Percentiles rank a stretch among this genome's conserved stretches.
Evolutionary conservation across 1,284 basidiomycete genomes (phyloP).

Genomic region (Cutaneotrichosporon cavernicola): DNA sequence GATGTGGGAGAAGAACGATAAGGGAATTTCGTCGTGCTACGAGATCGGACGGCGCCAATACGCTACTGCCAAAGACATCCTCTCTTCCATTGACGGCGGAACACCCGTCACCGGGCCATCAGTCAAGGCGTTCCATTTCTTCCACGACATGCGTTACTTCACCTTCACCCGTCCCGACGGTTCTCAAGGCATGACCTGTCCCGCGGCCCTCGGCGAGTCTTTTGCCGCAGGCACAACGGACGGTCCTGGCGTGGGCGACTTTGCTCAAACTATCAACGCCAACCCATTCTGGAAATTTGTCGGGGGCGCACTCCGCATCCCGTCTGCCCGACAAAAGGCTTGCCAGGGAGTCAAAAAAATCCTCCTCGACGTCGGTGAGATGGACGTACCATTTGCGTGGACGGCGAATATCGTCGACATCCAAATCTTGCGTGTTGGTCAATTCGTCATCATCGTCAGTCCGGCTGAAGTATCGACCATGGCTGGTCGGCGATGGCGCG

Average conservation of each 20-base stretch:
- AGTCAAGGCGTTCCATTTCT: constrained; percentile 22
- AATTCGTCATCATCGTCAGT: constrained; percentile 22
- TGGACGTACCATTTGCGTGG: constrained; percentile 21
- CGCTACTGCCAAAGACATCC: neutral
- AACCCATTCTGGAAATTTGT: constrained; percentile 24
- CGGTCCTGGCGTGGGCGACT: constrained; percentile 20
- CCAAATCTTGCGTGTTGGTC: constrained; percentile 21
- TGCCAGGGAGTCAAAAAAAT: constrained; percentile 24
- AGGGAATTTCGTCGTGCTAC: constrained; percentile 7
- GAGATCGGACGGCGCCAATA: constrained; percentile 19
- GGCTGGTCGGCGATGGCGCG: constrained; percentile 20
- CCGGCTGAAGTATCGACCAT: constrained; percentile 23
- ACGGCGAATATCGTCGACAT: constrained; percentile 20
- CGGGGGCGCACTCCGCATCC: neutral
- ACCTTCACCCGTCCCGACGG: constrained; percentile 15
- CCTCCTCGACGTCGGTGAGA: constrained; percentile 23
- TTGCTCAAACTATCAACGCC: constrained; percentile 11
- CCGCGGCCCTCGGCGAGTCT: constrained; percentile 18
- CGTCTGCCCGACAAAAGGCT: constrained; percentile 10
- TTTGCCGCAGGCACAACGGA: constrained; percentile 24
- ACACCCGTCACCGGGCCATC: constrained; percentile 13
- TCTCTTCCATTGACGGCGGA: constrained; percentile 10
- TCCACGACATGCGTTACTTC: constrained; percentile 23
- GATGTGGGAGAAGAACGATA: constrained; percentile 7
- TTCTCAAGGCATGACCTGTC: constrained; percentile 15